Evolutionary conservation across 2,329 filamentous ascomycete genomes (phyloP), one percentile per base, ranked within the genome.

Genomic region (Harringtonia lauricola): DNA sequence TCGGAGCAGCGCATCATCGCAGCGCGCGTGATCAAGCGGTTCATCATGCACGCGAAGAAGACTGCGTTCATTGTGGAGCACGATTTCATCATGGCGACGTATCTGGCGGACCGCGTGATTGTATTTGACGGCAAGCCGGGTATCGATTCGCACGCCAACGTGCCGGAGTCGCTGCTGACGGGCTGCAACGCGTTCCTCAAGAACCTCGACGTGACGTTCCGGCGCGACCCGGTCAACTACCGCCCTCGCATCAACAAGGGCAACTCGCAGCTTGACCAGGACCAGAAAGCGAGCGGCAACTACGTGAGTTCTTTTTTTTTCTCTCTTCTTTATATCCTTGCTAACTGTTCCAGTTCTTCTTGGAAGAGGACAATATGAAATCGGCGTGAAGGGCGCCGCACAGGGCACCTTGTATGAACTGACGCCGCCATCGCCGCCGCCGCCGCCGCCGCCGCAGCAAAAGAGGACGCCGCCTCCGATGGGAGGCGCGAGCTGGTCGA

Each of bases 11-110:
- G 92, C 84, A 95, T 98, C 60, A 82, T 98, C 56, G 90, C 89
- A 49, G 84, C 90, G 37, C 84, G 89, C 60, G 94, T 98, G 61
- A 98, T 98, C 71, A 98, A 98, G 76, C 84, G 92, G 54, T 98
- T 94, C 76, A 98, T 98, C 67, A 98, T 98, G 92, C 90, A 98
- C 72, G 82, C 88, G 57, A 96, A 96, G 81, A 96, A 96, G 79
- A 98, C 92, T 1, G 92, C 92, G 41, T 98, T 98, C 64, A 81
- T 98, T 54, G 90, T 98, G 62, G 92, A 98, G 80, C 92, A 98
- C 83, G 92, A 98, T 76, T 96, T 98, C 72, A 95, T 96, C 66
- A 87, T 87, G 83, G 62, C 62, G 28, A 64, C 65, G 3, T 69
- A 70, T 54, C 70, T 79, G 42, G 77, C 92, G 37, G 94, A 98